A percentile compares a stretch with the other conserved stretches of the same genome.
Evolutionary conservation across 805 yeast genomes (phyloP).

Genomic region (Candida golubevii): DNA sequence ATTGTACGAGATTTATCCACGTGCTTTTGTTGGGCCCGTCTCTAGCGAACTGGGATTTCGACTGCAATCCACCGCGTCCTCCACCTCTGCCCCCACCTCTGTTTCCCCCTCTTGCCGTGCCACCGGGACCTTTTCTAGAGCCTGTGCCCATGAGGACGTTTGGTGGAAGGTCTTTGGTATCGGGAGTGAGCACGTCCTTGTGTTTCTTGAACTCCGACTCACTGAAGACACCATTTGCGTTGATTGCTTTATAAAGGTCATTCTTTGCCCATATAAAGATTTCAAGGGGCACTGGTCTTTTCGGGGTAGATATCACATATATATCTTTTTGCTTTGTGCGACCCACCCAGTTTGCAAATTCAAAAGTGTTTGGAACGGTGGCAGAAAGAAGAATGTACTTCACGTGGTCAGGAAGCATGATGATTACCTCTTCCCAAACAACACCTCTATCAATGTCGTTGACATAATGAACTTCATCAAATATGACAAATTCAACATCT

Average conservation of each 20-base stretch:
- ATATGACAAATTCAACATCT: conserved; percentile 95
- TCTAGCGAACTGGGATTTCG: conserved; percentile 27
- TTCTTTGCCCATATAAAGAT: conserved; percentile 81
- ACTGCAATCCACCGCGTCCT: conserved; percentile 31
- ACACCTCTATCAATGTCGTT: conserved; percentile 97
- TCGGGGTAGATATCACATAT: conserved; percentile 92
- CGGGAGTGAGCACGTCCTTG: conserved; percentile 45
- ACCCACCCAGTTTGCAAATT: conserved; percentile 98
- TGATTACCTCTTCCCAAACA: conserved; percentile 98
- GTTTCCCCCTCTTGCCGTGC: conserved; percentile 43
- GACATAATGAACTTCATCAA: conserved; percentile 97
- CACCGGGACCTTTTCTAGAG: conserved; percentile 41
- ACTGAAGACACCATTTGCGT: conserved; percentile 64
- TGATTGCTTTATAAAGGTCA: conserved; percentile 67
- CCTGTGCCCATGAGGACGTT: conserved; percentile 36
- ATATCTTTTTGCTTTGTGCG: conserved; percentile 94
- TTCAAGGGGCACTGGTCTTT: conserved; percentile 94
- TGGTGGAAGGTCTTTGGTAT: conserved; percentile 31
- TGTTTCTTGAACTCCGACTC: conserved; percentile 62
- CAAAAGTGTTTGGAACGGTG: conserved; percentile 97
- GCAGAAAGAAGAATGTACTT: conserved; percentile 89
- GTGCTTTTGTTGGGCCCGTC: conserved; percentile 77
- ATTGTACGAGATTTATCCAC: conserved; percentile 71
- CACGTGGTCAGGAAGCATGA: conserved; percentile 95
- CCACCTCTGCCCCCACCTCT: conserved; percentile 20